phyloP scores from a whole-genome alignment of 495 filamentous ascomycete species.

The Opeltia flavorubescens region DNA sequence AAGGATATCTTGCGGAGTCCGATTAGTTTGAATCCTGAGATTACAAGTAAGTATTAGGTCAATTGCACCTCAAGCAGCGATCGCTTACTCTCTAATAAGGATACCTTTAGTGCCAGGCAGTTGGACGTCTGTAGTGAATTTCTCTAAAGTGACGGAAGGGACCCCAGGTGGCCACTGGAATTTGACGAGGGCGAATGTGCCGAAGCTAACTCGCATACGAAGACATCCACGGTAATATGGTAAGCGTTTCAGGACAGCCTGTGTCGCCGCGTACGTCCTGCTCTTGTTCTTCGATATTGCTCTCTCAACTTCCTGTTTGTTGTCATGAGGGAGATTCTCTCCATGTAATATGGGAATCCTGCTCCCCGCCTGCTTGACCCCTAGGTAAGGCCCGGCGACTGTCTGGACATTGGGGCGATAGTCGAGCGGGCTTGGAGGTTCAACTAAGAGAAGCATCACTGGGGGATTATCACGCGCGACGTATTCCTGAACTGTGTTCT shows the following conservation, averaged over 20 bases:
- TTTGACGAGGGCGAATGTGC: conserved; percentile 32
- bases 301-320: background rate
- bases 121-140: conserved; percentile 35
- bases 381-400: background rate
- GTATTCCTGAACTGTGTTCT: conserved; percentile 21
- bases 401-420: conserved; percentile 1
- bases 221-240: conserved; percentile 26
- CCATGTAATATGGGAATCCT: conserved; percentile 9
- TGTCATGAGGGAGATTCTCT: background rate
- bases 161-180: conserved; percentile 27
- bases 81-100: conserved; percentile 26
- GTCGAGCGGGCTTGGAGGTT: conserved; percentile 17
- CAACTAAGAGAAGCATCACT: conserved; percentile 26
- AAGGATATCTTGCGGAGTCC: conserved; percentile 15
- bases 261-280: conserved; percentile 18
- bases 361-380: background rate
- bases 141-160: conserved; percentile 25
- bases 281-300: conserved; percentile 13
- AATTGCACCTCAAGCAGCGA: background rate
- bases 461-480: conserved; percentile 21
- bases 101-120: conserved; percentile 25
- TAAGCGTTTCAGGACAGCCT: conserved; percentile 21
- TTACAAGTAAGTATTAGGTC: background rate
- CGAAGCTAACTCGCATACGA: conserved; percentile 43
- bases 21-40: conserved; percentile 8